phyloP scores from a whole-genome alignment of 2,329 filamentous ascomycete species.

The Aureobasidium mangrovei region DNA sequence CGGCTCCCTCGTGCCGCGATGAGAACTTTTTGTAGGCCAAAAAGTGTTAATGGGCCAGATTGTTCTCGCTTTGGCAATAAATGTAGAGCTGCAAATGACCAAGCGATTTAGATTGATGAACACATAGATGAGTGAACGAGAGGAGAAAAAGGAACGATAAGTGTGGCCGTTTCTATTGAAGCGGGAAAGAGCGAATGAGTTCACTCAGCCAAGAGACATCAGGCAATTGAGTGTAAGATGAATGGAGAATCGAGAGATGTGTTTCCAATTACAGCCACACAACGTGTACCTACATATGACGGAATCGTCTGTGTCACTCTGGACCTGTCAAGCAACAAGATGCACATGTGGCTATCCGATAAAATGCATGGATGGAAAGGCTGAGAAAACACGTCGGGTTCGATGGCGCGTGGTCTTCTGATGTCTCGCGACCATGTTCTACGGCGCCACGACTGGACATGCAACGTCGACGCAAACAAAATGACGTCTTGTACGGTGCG shows the following conservation, averaged over 20 bases:
- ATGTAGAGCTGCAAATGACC: neutral
- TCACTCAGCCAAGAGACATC: conserved; percentile 4
- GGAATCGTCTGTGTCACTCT: neutral
- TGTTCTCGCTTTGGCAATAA: no score
- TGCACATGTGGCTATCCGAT: neutral
- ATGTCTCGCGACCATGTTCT: neutral
- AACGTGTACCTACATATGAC: neutral
- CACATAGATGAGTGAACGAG: neutral
- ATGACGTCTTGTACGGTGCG: conserved; percentile 5
- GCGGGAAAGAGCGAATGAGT: neutral
- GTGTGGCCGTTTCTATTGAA: neutral
- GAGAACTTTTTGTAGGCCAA: no score
- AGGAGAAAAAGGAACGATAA: neutral
- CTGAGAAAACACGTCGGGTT: neutral
- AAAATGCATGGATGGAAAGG: neutral
- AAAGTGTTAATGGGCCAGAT: no score
- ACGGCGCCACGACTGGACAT: neutral
- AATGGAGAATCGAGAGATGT: neutral
- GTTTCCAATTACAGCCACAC: neutral
- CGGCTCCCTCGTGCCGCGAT: no score
- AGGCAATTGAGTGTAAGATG: conserved; percentile 1
- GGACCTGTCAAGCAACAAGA: neutral
- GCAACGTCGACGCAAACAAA: neutral
- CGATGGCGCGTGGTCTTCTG: conserved; percentile 2
- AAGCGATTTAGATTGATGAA: neutral